A percentile compares a stretch with the other conserved stretches of the same genome.
phyloP scores from a whole-genome alignment of 2,329 filamentous ascomycete genomes.

The Aspergillus jensenii region DNA sequence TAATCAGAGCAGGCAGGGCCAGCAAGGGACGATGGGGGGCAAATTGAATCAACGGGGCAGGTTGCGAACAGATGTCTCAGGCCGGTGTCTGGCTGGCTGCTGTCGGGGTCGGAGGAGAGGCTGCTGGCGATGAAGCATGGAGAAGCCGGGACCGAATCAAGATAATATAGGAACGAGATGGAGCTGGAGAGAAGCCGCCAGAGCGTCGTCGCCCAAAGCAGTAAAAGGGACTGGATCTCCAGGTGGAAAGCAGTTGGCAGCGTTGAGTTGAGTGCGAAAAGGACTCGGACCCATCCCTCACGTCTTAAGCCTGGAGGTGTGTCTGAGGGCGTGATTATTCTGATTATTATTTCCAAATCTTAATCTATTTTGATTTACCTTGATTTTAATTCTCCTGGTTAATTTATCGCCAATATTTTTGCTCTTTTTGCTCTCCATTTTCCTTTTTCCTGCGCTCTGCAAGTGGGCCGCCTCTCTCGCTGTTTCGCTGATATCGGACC shows the following conservation, averaged over 20 bases:
- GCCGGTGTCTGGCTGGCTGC: constrained; percentile 4
- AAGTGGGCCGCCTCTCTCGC: not conserved
- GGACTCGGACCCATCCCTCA: constrained; percentile 9
- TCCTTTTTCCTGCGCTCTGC: not conserved
- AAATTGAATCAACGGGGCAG: constrained; percentile 13
- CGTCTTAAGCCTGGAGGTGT: not conserved
- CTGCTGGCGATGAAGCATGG: constrained; percentile 1
- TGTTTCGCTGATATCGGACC: constrained; percentile 1
- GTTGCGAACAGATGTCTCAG: constrained; percentile 19
- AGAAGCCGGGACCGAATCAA: constrained; percentile 3
- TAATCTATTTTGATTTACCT: constrained; percentile 6
- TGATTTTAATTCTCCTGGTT: constrained; percentile 16
- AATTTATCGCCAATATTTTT: constrained; percentile 7
- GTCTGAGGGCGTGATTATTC: constrained; percentile 1
- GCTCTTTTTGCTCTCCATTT: constrained; percentile 3
- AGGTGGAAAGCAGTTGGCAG: not conserved
- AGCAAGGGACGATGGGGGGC: constrained; percentile 21
- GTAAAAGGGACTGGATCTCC: not conserved
- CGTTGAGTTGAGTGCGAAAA: not conserved
- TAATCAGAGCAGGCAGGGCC: constrained; percentile 13
- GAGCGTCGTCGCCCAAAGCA: not conserved
- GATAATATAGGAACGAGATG: constrained; percentile 5
- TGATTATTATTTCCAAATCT: constrained; percentile 4
- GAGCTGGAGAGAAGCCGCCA: not conserved
- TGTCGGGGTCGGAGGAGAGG: not conserved